A percentile compares a stretch with the other conserved stretches of the same genome.
Conservation (phyloP, 352 stramenopile genomes). For the Stephanocyclus meneghinianus region DNA sequence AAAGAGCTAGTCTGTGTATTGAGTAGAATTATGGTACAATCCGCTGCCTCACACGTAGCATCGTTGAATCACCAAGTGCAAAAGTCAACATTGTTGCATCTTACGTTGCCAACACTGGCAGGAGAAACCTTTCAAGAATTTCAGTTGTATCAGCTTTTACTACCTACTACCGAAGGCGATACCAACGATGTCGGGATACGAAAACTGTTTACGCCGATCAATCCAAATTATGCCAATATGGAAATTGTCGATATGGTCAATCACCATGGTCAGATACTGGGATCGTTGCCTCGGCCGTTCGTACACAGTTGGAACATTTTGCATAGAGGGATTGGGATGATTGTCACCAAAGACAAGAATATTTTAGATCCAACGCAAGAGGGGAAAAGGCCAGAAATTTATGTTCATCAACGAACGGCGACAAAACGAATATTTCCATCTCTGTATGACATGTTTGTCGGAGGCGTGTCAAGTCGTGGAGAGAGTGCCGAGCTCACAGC, state of each 20-base stretch:
- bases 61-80: background rate
- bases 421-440: constrained; percentile 80
- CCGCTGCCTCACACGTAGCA: constrained; percentile 5
- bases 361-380: constrained; percentile 20
- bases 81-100: constrained; percentile 16
- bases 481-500: constrained; percentile 65
- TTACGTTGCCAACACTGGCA: constrained; percentile 31
- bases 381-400: constrained; percentile 38
- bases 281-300: constrained; percentile 58
- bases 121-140: constrained; percentile 27
- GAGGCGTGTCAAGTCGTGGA: constrained; percentile 61
- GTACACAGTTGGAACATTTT: constrained; percentile 76
- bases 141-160: constrained; percentile 10
- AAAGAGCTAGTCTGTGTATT: constrained; percentile 39
- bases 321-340: constrained; percentile 74
- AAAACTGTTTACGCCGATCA: constrained; percentile 31
- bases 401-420: constrained; percentile 63
- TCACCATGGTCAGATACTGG: constrained; percentile 48
- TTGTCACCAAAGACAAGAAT: constrained; percentile 53
- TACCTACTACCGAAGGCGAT: background rate
- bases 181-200: constrained; percentile 20
- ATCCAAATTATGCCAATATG: constrained; percentile 15
- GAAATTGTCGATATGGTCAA: constrained; percentile 76
- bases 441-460: constrained; percentile 83
- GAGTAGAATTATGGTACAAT: constrained; percentile 40